Percentiles rank a stretch among this genome's conserved stretches.
Conservation (phyloP, 116 monocot genomes). For the Papilionanthe hybrid region DNA sequence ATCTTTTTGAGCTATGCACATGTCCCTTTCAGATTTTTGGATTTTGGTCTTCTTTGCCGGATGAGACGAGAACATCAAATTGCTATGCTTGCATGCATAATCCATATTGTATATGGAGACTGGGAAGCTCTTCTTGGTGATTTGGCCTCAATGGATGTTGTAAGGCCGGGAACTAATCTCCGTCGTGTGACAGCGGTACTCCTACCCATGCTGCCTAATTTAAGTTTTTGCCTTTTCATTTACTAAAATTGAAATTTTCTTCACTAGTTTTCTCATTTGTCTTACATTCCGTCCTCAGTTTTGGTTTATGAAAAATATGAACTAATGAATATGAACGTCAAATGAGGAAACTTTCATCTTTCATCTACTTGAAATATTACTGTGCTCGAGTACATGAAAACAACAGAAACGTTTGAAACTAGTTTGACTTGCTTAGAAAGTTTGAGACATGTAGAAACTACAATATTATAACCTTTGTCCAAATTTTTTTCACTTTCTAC, state of each 20-base stretch:
- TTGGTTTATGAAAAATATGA: neutral
- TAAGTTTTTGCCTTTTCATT: neutral
- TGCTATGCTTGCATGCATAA: conserved; percentile 89
- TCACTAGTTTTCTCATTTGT: neutral
- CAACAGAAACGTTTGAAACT: neutral
- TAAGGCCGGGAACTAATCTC: conserved; percentile 59
- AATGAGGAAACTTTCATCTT: neutral
- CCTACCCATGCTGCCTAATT: neutral
- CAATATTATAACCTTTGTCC: neutral
- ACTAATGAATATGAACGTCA: neutral
- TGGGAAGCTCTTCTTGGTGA: conserved; percentile 82
- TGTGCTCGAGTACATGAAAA: neutral
- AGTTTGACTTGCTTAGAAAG: neutral
- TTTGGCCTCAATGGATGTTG: conserved; percentile 77
- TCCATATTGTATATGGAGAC: conserved; percentile 87
- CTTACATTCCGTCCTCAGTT: neutral
- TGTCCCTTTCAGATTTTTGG: conserved; percentile 68
- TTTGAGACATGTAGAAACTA: neutral
- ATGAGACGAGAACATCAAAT: conserved; percentile 89
- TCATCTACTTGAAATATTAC: neutral
- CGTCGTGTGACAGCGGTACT: conserved; percentile 68
- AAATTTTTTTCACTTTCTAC: too few species aligned
- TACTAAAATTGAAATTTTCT: neutral
- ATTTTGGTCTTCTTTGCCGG: conserved; percentile 94
- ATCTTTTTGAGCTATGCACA: neutral